Evolutionary conservation across 2,329 filamentous ascomycete species (phyloP).

Genomic region (Fusarium mexicanum): DNA sequence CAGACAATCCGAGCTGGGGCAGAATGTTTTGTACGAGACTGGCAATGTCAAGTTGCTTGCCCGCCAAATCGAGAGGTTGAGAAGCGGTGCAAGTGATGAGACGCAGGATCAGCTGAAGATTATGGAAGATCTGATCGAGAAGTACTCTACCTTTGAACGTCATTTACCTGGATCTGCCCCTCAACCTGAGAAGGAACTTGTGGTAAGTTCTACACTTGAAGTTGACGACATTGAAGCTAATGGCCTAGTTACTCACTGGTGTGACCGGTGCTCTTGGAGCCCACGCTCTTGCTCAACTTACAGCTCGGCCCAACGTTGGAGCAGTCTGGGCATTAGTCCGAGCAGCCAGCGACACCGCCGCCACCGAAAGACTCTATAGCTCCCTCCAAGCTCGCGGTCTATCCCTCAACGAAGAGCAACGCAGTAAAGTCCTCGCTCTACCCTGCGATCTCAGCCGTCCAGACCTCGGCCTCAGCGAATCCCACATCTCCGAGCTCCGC

Average conservation of each 20-base stretch:
- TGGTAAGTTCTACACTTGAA: slow-evolving; percentile 34
- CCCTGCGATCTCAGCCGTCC: slow-evolving; percentile 35
- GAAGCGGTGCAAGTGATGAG: slow-evolving; percentile 19
- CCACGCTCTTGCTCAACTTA: slow-evolving; percentile 66
- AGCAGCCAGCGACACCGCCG: slow-evolving; percentile 10
- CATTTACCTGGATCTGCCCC: slow-evolving; percentile 31
- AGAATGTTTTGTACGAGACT: slow-evolving; percentile 69
- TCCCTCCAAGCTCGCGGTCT: slow-evolving; percentile 26
- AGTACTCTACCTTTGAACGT: slow-evolving; percentile 49
- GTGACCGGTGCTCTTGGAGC: slow-evolving; percentile 70
- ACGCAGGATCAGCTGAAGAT: slow-evolving; percentile 42
- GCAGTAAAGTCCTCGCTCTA: slow-evolving; percentile 27
- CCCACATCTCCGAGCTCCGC: slow-evolving; percentile 45
- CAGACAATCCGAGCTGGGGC: slow-evolving; percentile 52
- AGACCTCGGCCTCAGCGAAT: slow-evolving; percentile 26
- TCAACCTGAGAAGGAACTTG: slow-evolving; percentile 44
- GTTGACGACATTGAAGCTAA: background rate
- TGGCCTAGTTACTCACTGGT: slow-evolving; percentile 61
- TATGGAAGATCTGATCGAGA: slow-evolving; percentile 49
- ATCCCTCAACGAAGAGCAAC: slow-evolving; percentile 31
- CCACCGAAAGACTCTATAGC: slow-evolving; percentile 12
- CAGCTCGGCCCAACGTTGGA: slow-evolving; percentile 65
- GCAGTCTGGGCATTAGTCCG: slow-evolving; percentile 52
- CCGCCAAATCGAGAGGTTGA: slow-evolving; percentile 38
- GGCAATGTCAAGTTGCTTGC: slow-evolving; percentile 39